These are phyloP conservation scores for Puccinia brachypodii DNA, from an alignment of 1,284 basidiomycete genomes.

Conservation along the genomic window DNA sequence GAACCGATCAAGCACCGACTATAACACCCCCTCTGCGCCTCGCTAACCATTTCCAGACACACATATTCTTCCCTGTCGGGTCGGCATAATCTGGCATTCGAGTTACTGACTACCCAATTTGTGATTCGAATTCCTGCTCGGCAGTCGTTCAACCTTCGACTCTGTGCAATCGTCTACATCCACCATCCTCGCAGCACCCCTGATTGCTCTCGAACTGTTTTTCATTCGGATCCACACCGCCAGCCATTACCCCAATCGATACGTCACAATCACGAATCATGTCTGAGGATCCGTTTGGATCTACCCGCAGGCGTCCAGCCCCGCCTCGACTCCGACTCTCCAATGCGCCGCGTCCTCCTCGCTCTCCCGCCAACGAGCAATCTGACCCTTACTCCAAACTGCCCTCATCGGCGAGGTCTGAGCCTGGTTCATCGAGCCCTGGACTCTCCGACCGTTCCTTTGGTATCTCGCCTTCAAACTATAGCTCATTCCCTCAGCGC, in stretches of 20 bases:
- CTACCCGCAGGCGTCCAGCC: slow-evolving; percentile 22
- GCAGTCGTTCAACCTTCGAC: background rate
- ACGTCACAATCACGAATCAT: background rate
- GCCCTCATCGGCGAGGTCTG: slow-evolving; percentile 6
- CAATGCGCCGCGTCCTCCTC: background rate
- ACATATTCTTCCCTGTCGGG: no score
- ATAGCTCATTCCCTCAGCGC: background rate
- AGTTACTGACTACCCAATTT: no score
- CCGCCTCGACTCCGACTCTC: slow-evolving; percentile 39
- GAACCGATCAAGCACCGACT: no score
- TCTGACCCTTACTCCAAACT: background rate
- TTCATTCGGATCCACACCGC: background rate
- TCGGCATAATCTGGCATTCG: no score
- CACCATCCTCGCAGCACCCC: background rate
- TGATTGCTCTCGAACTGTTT: background rate
- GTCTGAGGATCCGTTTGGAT: slow-evolving; percentile 30
- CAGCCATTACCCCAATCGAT: background rate
- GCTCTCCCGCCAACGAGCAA: background rate
- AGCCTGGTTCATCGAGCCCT: slow-evolving; percentile 13
- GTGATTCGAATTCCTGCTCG: background rate
- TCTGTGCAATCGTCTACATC: background rate
- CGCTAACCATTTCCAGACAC: no score
- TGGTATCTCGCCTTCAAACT: background rate
- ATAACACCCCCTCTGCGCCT: no score
- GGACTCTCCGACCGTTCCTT: background rate